phyloP scores from a whole-genome alignment of 768 basidiomycete genomes.

The Hericium erinaceus region DNA sequence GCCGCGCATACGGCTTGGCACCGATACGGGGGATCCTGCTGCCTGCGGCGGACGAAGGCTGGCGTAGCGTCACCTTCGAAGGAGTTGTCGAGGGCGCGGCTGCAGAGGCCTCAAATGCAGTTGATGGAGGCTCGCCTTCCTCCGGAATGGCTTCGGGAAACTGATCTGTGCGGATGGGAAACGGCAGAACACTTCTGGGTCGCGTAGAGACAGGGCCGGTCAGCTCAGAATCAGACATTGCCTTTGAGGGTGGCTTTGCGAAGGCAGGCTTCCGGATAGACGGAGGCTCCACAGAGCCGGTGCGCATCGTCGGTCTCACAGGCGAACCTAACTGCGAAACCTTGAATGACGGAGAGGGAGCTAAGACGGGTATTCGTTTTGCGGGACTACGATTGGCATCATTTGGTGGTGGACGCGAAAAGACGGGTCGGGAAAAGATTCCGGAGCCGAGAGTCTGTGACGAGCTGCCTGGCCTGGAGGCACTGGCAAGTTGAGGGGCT shows the following conservation, averaged over 20 bases:
- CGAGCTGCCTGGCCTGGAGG: neutral
- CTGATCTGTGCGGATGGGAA: constrained; percentile 6
- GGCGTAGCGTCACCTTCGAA: constrained; percentile 16
- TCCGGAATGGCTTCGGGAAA: constrained; percentile 11
- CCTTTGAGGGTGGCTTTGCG: constrained; percentile 4
- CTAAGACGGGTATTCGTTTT: neutral
- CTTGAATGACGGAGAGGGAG: neutral
- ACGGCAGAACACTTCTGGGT: neutral
- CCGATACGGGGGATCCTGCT: constrained; percentile 28
- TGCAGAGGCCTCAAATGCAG: constrained; percentile 1
- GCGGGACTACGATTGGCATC: constrained; percentile 6
- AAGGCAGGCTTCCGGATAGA: neutral
- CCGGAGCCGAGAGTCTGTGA: neutral
- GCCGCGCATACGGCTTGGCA: constrained; percentile 23
- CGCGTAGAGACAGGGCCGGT: constrained; percentile 2
- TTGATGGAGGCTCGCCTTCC: neutral
- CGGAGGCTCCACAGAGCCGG: constrained; percentile 12
- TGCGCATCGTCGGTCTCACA: constrained; percentile 1
- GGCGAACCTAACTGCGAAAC: neutral
- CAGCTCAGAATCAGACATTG: constrained; percentile 13
- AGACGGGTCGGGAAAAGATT: constrained; percentile 11
- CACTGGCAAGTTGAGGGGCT: neutral
- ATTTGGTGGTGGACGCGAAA: constrained; percentile 5
- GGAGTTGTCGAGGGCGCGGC: constrained; percentile 1
- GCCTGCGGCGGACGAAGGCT: constrained; percentile 19